Conservation (phyloP, 129 eudicot genomes). For the Silybum marianum region DNA sequence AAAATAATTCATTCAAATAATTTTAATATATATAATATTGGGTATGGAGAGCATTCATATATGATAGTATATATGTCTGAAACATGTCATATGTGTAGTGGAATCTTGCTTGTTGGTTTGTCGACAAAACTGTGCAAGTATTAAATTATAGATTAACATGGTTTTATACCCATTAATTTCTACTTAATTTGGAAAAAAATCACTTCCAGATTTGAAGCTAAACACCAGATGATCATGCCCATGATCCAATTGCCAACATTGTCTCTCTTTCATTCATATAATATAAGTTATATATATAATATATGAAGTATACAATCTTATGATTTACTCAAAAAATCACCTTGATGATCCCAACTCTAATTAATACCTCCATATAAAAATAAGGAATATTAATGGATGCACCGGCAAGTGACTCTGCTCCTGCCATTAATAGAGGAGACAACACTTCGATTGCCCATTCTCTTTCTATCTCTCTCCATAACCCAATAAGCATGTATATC, state of each 20-base stretch:
- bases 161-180: constrained; percentile 27
- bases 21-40: background rate
- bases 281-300: background rate
- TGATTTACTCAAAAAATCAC: background rate
- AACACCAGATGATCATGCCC: constrained; percentile 11
- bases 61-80: constrained; percentile 21
- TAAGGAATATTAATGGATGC: constrained; percentile 10
- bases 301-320: background rate
- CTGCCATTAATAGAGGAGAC: constrained; percentile 62
- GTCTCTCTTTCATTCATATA: constrained; percentile 19
- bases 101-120: constrained; percentile 30
- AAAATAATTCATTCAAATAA: background rate
- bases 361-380: background rate
- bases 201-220: constrained; percentile 10
- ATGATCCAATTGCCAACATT: constrained; percentile 16
- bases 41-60: constrained; percentile 24
- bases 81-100: constrained; percentile 29
- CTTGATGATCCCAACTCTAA: background rate
- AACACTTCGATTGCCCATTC: constrained; percentile 60
- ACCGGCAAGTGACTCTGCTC: constrained; percentile 60
- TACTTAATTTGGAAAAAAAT: constrained; percentile 13
- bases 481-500: background rate
- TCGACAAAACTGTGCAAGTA: constrained; percentile 26
- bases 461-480: constrained; percentile 32
- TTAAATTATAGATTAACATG: constrained; percentile 26